Base-by-base conservation (phyloP, 2,329 filamentous ascomycete species). In the Aureobasidium sp. region DNA sequence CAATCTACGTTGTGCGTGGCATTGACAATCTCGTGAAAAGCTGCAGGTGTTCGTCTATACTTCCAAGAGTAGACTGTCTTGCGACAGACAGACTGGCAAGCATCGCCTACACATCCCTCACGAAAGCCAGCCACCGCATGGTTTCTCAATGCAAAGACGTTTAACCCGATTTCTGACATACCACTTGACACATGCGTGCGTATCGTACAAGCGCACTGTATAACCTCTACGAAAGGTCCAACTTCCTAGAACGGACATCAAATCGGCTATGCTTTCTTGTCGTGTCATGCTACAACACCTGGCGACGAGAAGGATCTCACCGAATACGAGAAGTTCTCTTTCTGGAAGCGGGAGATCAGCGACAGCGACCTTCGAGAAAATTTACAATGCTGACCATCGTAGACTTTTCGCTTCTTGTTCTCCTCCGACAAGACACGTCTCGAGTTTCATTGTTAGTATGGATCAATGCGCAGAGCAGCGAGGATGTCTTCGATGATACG, bases 301-400 rank as follows among this genome's bases (percentile, higher is more conserved):
- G 37, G 37, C 51, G 51, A 55, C 37, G 22, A 27, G 37, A 20
- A 55, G 36, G 51, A 41, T 55, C 7, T 12, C 41, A 36, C 9
- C 36, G n/a, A 45, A 36, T 45, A 45, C 53, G 53, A 44, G 39
- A 5, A 36, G 15, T 57, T 45, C 39, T 45, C 41, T 36, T 57
- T 57, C 53, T 57, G 53, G 53, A 57, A 57, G 25, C 53, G 53
- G 53, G 53, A 57, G 53, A 57, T 57, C 53, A 57, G 17, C 53
- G 39, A 57, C n/a, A 8, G 15, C 17, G 37, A 12, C 14, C 51
- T 55, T 42, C 51, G 51, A 55, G 51, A 55, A 34, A 55, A 17
- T 29, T 25, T 3, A n/a, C 8, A 29, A 29, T n/a, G 7, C 17
- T 41, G 37, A 25, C 22, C 22, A 41, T 41, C 36, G 36, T 55